Evolutionary conservation across 441 rosid species (phyloP), one percentile per base, ranked within the genome.

Genomic region (Raphanus hybrid): DNA sequence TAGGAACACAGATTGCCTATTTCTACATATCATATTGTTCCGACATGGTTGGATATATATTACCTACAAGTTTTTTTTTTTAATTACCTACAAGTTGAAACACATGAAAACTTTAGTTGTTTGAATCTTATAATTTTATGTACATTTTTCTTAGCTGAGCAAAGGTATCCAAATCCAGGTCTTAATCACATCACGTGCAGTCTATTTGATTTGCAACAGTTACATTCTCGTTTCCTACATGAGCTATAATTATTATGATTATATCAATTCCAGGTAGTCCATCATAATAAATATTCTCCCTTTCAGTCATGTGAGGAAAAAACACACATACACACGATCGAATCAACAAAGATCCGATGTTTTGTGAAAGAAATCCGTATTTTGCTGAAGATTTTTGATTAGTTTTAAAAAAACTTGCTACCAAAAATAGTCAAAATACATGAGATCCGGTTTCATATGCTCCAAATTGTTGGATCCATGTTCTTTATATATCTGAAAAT

Each of bases 271-370:
- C 18, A 68, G 74, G 69, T 52, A 52, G 66, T 55, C 70, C 43
- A 63, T 76, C 70, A 45, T 39, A 76, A 64, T 76, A 37, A 70
- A 70, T 70, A 64, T 63, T 37, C 18, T 26, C 20, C 6, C 64
- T 23, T 76, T 55, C 48, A 70, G 63, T 76, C 70, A 70, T 76
- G 65, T 64, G 27, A 60, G 12, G 12, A 11, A 3, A 67, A 7
- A 54, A 45, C 35, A 6, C 14, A 12, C 15, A 26, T 2, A 59
- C 23, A 67, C 32, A 48, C 55, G 64, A 16, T 54, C 58, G 37
- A 63, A 39, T 52, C 48, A 35, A 61, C 57, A 61, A 62, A 62
- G 70, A 69, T 63, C 62, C 15, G 11, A 8, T 63, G 15, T 69
- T 63, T 55, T 62, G 10, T 26, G 15, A 10, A 45, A 63, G 12